Evolutionary conservation across 495 filamentous ascomycete genomes (phyloP).

Genomic region (Daldinia childiae): DNA sequence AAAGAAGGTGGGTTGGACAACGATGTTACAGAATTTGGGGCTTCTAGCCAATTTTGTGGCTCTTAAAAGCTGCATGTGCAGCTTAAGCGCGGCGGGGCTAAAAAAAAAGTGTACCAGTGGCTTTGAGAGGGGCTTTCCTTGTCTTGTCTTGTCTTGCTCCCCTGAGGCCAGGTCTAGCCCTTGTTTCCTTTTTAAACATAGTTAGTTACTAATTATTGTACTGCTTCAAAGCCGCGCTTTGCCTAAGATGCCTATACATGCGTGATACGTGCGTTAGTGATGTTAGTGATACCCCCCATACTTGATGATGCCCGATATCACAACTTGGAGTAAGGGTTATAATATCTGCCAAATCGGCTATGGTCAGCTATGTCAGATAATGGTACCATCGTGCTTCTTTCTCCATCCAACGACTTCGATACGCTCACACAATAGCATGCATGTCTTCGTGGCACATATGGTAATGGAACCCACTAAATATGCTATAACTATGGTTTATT

Average conservation of each 20-base stretch:
- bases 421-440: background rate
- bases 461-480: background rate
- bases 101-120: slow-evolving; percentile 8
- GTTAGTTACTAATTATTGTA: too few relatives aligned
- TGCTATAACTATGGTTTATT: background rate
- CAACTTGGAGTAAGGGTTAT: background rate
- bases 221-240: slow-evolving; percentile 31
- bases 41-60: slow-evolving; percentile 33
- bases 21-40: slow-evolving; percentile 32
- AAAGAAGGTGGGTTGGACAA: slow-evolving; percentile 38
- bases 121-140: slow-evolving; percentile 16
- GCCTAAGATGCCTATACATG: slow-evolving; percentile 5
- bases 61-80: slow-evolving; percentile 18
- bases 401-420: background rate
- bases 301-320: slow-evolving; percentile 1
- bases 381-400: slow-evolving; percentile 4
- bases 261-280: slow-evolving; percentile 9
- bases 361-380: slow-evolving; percentile 5
- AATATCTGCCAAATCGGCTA: background rate
- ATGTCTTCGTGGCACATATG: background rate
- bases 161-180: slow-evolving; percentile 20
- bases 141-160: slow-evolving; percentile 29
- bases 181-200: background rate
- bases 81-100: slow-evolving; percentile 34
- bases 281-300: slow-evolving; percentile 1